phyloP scores from a whole-genome alignment of 2,329 filamentous ascomycete species.

The Atkinsonella texensis region DNA sequence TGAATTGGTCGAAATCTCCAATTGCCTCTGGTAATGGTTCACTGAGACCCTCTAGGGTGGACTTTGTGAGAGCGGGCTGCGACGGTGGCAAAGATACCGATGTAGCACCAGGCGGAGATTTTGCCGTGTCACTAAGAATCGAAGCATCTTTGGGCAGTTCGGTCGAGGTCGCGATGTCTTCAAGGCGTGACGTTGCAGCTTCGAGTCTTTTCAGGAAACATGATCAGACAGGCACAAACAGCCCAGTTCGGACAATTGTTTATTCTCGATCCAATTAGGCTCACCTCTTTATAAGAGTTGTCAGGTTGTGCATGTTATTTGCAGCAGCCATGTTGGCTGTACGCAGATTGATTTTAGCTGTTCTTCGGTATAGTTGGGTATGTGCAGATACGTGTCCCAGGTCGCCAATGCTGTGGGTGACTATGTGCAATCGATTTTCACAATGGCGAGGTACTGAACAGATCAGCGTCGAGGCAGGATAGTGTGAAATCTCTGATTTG shows the following conservation, averaged over 20 bases:
- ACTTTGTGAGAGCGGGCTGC: constrained; percentile 19
- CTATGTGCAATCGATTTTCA: too few species aligned
- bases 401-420: neutral
- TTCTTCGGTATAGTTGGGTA: neutral
- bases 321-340: constrained; percentile 49
- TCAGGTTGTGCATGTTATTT: constrained; percentile 90
- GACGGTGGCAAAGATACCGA: constrained; percentile 26
- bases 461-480: too few species aligned
- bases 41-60: constrained; percentile 13
- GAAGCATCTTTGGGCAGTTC: constrained; percentile 44
- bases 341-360: neutral
- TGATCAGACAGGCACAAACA: neutral
- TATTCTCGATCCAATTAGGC: neutral
- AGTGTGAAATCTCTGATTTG: too few species aligned
- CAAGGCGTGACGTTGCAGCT: constrained; percentile 87
- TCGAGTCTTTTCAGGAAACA: constrained; percentile 56
- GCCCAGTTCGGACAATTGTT: too few species aligned
- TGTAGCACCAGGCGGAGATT: constrained; percentile 19
- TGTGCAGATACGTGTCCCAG: neutral
- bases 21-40: constrained; percentile 64
- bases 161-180: constrained; percentile 82
- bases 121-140: constrained; percentile 27
- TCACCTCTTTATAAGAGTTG: constrained; percentile 96
- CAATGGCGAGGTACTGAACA: too few species aligned
- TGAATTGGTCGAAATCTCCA: constrained; percentile 74